These are phyloP conservation scores for Penicillium sp. DNA, from an alignment of 2,329 filamentous ascomycete genomes.

Conservation along the genomic window DNA sequence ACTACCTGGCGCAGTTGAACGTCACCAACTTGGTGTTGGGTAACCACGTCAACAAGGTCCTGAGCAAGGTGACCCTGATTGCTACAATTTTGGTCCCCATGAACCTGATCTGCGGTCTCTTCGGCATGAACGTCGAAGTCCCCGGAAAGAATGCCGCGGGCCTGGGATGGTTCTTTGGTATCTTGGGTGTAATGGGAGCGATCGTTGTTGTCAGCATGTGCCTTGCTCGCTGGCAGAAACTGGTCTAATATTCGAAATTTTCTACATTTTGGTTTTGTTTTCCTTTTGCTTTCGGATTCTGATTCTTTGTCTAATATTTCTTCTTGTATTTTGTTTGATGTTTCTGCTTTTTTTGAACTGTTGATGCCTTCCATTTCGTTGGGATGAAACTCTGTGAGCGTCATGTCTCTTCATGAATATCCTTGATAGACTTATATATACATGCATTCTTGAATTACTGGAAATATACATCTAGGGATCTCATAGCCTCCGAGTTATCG, in stretches of 20 bases:
- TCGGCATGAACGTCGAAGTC: slow-evolving; percentile 54
- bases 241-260: slow-evolving; percentile 34
- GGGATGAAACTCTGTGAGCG: slow-evolving; percentile 4
- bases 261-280: background rate
- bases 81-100: slow-evolving; percentile 95
- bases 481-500: background rate
- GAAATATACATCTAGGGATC: too few relatives aligned
- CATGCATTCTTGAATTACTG: background rate
- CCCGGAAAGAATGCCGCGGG: slow-evolving; percentile 40
- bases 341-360: background rate
- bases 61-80: slow-evolving; percentile 93
- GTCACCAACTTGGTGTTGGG: slow-evolving; percentile 89
- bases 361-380: background rate
- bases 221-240: slow-evolving; percentile 43
- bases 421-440: background rate
- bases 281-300: background rate
- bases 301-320: background rate
- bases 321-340: background rate
- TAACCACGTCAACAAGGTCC: slow-evolving; percentile 81
- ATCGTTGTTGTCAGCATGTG: slow-evolving; percentile 42
- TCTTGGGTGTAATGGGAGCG: slow-evolving; percentile 46
- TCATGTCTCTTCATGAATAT: background rate
- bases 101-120: slow-evolving; percentile 75
- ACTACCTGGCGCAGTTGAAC: slow-evolving; percentile 91
- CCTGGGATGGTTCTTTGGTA: slow-evolving; percentile 52